phyloP scores from a whole-genome alignment of 2,329 filamentous ascomycete genomes.

The Zymoseptoria crescenta region DNA sequence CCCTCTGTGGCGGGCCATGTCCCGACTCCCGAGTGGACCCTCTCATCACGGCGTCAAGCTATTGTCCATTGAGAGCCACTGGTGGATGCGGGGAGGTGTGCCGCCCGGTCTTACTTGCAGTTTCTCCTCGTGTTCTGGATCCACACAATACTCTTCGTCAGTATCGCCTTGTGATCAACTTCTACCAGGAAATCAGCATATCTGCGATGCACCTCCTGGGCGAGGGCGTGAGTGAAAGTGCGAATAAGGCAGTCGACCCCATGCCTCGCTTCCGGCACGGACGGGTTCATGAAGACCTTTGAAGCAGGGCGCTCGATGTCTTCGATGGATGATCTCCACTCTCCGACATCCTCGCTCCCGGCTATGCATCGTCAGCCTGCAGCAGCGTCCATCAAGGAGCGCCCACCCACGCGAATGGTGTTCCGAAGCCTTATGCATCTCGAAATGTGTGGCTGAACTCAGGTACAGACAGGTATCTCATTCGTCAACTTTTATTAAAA shows the following conservation, averaged over 20 bases:
- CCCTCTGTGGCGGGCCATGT: background rate
- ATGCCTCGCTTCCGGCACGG: no score
- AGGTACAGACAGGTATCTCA: slow-evolving; percentile 3
- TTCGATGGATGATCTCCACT: background rate
- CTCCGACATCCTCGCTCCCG: background rate
- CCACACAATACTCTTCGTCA: no score
- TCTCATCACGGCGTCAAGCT: background rate
- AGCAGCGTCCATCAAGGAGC: background rate
- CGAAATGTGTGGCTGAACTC: slow-evolving; percentile 1
- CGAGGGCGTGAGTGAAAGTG: no score
- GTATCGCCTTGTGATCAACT: background rate
- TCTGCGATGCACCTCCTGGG: background rate
- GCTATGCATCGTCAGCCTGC: background rate
- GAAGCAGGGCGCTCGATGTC: background rate
- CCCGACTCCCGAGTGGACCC: background rate
- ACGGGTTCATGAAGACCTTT: no score
- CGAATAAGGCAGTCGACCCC: no score
- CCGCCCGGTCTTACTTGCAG: background rate
- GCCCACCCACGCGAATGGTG: background rate
- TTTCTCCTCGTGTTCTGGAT: no score
- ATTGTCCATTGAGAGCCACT: background rate
- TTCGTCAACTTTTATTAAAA: background rate
- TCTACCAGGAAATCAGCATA: background rate
- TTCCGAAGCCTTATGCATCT: background rate
- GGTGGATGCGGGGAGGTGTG: background rate